phyloP scores from a whole-genome alignment of 78 protist genomes.

The Isochrysis galbana region DNA sequence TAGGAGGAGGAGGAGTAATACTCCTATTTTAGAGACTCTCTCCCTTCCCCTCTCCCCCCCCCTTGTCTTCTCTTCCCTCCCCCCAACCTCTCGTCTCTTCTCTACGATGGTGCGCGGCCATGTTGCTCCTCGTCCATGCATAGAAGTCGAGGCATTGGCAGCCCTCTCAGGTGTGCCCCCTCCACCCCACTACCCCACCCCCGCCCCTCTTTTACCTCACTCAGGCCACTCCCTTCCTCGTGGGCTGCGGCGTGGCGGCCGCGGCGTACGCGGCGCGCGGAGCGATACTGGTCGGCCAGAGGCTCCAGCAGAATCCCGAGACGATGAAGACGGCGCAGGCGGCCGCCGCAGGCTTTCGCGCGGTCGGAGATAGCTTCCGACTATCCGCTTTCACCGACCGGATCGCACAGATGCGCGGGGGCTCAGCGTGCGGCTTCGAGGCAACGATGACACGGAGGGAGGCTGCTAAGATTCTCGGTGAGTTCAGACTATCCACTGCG shows the following conservation, averaged over 20 bases:
- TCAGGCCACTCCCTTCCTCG: conserved; percentile 4
- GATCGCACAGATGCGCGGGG: neutral
- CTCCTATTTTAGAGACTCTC: too few species aligned
- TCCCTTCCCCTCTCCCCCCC: too few species aligned
- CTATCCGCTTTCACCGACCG: neutral
- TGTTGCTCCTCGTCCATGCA: too few species aligned
- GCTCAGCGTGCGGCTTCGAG: neutral
- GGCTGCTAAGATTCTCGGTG: neutral
- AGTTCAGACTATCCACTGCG: too few species aligned
- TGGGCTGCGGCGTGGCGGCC: neutral
- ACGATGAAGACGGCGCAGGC: neutral
- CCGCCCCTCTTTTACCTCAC: too few species aligned
- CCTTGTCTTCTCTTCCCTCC: too few species aligned
- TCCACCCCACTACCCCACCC: too few species aligned
- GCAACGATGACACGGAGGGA: neutral
- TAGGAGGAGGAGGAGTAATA: too few species aligned
- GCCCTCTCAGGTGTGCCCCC: too few species aligned
- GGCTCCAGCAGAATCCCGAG: neutral
- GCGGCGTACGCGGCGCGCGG: neutral
- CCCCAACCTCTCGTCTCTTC: too few species aligned
- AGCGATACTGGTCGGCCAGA: neutral
- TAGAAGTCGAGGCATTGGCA: too few species aligned
- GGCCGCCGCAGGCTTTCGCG: neutral
- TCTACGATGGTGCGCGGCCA: too few species aligned
- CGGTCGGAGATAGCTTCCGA: neutral